Conservation (phyloP, 345 rosid genomes). For the Salix dunnii region DNA sequence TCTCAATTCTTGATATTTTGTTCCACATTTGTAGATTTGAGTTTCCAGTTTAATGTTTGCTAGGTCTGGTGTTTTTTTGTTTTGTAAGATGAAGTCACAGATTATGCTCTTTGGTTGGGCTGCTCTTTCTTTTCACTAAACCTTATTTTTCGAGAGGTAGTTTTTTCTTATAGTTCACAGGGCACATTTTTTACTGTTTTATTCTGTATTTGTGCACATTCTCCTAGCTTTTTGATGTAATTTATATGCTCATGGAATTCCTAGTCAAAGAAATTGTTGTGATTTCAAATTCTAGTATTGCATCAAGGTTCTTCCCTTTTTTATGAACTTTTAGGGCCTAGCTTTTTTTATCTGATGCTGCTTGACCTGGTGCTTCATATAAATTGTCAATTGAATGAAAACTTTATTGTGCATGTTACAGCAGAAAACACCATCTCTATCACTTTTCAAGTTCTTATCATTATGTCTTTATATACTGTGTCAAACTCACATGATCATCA, state of each 20-base stretch:
- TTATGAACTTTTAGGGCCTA: background rate
- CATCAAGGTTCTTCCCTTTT: background rate
- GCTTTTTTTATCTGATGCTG: background rate
- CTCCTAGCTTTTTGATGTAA: background rate
- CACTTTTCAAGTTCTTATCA: background rate
- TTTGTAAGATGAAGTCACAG: background rate
- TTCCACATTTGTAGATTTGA: background rate
- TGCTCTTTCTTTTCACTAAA: background rate
- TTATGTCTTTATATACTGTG: background rate
- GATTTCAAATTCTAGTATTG: background rate
- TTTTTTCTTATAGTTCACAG: background rate
- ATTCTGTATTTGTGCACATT: background rate
- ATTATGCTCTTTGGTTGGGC: background rate
- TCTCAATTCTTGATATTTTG: background rate
- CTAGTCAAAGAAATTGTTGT: background rate
- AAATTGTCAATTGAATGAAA: background rate
- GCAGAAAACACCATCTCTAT: background rate
- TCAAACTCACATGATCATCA: background rate
- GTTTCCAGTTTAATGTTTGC: background rate
- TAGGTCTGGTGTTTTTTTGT: background rate
- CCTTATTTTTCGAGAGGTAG: background rate
- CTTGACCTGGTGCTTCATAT: background rate
- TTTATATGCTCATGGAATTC: background rate
- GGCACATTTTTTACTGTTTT: background rate
- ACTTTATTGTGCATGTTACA: background rate